Evolutionary conservation across 805 yeast species (phyloP).

Genomic region (Candida pini): DNA sequence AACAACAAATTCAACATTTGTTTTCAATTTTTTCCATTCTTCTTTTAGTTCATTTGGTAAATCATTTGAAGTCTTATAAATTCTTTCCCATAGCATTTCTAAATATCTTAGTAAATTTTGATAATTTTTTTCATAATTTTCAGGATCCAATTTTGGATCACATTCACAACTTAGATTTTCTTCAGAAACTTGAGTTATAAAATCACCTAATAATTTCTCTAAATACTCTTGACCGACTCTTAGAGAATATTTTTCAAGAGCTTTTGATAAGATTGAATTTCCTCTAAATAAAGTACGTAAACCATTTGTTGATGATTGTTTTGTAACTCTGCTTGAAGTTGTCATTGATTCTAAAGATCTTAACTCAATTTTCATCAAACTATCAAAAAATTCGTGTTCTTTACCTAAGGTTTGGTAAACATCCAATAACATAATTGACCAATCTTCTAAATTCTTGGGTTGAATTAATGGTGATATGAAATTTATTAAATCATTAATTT

Average conservation of each 20-base stretch:
- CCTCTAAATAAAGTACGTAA: conserved; percentile 76
- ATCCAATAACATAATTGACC: conserved; percentile 58
- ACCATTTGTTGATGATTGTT: conserved; percentile 33
- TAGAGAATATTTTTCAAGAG: conserved; percentile 71
- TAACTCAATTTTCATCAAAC: conserved; percentile 64
- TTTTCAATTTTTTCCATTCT: conserved; percentile 59
- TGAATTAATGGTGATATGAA: conserved; percentile 34
- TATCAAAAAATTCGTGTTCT: conserved; percentile 69
- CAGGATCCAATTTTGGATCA: conserved; percentile 56
- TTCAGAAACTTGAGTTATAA: conserved; percentile 45
- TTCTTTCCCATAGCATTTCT: conserved; percentile 57
- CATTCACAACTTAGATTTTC: conserved; percentile 65
- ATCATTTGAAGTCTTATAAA: conserved; percentile 64
- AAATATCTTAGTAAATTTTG: conserved; percentile 36
- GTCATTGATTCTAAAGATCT: conserved; percentile 40
- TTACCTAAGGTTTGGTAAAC: conserved; percentile 65
- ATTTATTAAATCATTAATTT: conserved; percentile 46
- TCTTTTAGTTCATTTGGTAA: conserved; percentile 62
- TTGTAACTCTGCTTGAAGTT: conserved; percentile 35
- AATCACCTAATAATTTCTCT: conserved; percentile 65
- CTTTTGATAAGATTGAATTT: conserved; percentile 73
- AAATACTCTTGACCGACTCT: conserved; percentile 77
- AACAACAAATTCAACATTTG: conserved; percentile 56
- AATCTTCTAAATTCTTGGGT: conserved; percentile 41
- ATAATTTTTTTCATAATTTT: conserved; percentile 32